A percentile compares a stretch with the other conserved stretches of the same genome.
Conservation (phyloP, 2,329 filamentous ascomycete genomes). For the Aspergillus spinulosporus region DNA sequence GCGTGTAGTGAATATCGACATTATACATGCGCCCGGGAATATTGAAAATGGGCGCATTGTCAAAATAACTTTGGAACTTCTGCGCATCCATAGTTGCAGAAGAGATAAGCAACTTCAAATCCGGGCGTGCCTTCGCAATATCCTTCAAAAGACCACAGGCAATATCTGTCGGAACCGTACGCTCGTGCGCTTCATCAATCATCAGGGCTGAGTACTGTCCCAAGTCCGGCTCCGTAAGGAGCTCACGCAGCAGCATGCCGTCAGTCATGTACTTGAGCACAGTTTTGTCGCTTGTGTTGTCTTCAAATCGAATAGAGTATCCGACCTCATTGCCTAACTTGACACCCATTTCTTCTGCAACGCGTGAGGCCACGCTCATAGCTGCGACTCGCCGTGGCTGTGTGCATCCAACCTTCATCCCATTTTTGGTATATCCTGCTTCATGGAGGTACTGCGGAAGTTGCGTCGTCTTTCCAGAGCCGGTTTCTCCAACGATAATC, state of each 20-base stretch:
- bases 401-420: conserved; percentile 85
- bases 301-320: conserved; percentile 95
- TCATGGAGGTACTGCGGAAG: conserved; percentile 92
- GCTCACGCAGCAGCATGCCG: conserved; percentile 87
- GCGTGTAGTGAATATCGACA: conserved; percentile 88
- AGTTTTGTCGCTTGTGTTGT: conserved; percentile 87
- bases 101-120: conserved; percentile 87
- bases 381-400: conserved; percentile 93
- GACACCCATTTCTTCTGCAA: conserved; percentile 89
- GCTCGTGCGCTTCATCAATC: conserved; percentile 97
- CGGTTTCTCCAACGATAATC: conserved; percentile 92
- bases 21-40: conserved; percentile 87
- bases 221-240: conserved; percentile 84
- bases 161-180: conserved; percentile 88
- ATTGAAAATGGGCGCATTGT: conserved; percentile 90
- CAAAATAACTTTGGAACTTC: conserved; percentile 89
- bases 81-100: conserved; percentile 93
- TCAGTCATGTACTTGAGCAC: conserved; percentile 96
- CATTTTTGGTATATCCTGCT: conserved; percentile 81
- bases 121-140: conserved; percentile 75
- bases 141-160: conserved; percentile 86
- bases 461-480: conserved; percentile 94
- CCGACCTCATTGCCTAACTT: conserved; percentile 91
- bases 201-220: conserved; percentile 83
- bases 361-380: conserved; percentile 95